Evolutionary conservation across 2,329 filamentous ascomycete genomes (phyloP), one percentile per base, ranked within the genome.

Genomic region (Aspergillus sp.): DNA sequence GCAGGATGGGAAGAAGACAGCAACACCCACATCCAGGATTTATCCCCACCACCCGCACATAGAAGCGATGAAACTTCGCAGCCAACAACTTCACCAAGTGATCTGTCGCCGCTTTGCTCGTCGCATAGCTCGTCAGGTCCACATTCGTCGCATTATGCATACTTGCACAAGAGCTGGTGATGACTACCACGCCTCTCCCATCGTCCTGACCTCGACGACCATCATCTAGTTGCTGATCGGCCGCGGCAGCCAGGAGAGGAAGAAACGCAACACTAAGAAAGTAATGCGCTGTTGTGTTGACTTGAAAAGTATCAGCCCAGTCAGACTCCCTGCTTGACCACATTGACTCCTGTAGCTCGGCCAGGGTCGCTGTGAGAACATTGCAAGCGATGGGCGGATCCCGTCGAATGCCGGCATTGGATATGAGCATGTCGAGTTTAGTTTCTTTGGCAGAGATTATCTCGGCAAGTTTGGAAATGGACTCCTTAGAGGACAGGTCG

Each of bases 131-230:
- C 5, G 80, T 83, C 66, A 84, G 69, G 61, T 84, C 82, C 3
- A 84, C 74, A 63, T 84, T 84, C 1, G 82, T 84, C 1, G 68
- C 78, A 67, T 83, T 83, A 60, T 83, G 81, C 76, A 83, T 79
- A 66, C 80, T 82, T 2, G 82, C 81, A 64, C 82, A 84, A 2
- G 78, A 81, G 65, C 82, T 83, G 3, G 81, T 83, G 4, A 84
- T 71, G 3, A 83, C 71, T 15, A 83, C 70, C 0, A 78, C 78
- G 0, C 81, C 82, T 6, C 81, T 72, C 7, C 82, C 81, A 25
- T 78, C 69, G 27, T 71, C 77, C 57, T 67, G 64, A 3, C 71
- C 76, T 56, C 64, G 71, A 23, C 58, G 66, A 15, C 68, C 71
- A 59, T 68, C 64, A 2, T 59, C 63, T 38, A 74, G 52, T 15